These are phyloP conservation scores for Podospora fimiseda DNA, from an alignment of 495 filamentous ascomycete species.

Conservation along the genomic window DNA sequence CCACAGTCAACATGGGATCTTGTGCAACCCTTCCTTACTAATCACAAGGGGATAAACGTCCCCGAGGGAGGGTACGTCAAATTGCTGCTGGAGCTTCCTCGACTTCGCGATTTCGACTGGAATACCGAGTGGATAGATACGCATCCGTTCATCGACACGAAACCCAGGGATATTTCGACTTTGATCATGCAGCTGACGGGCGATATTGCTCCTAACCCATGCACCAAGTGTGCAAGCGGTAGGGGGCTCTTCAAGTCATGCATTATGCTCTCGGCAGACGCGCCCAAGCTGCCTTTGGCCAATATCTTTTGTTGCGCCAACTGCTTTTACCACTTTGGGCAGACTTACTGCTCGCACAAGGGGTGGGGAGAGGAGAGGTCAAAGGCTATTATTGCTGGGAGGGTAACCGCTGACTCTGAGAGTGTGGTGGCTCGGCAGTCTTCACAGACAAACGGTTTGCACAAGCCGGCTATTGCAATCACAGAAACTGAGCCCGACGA, in stretches of 20 bases:
- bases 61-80: slow-evolving; percentile 12
- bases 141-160: slow-evolving; percentile 17
- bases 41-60: slow-evolving; percentile 9
- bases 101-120: slow-evolving; percentile 19
- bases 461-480: too few species aligned
- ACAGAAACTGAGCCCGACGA: background rate
- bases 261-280: slow-evolving; percentile 21
- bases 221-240: slow-evolving; percentile 19
- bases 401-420: background rate
- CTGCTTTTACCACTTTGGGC: slow-evolving; percentile 28
- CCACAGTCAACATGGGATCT: slow-evolving; percentile 15
- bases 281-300: background rate
- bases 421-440: background rate
- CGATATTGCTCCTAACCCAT: slow-evolving; percentile 19
- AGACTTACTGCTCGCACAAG: slow-evolving; percentile 25
- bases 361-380: slow-evolving; percentile 17
- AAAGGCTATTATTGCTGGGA: background rate
- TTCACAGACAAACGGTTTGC: too few species aligned
- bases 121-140: slow-evolving; percentile 11
- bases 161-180: slow-evolving; percentile 24
- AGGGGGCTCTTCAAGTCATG: slow-evolving; percentile 28
- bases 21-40: slow-evolving; percentile 13
- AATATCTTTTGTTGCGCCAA: slow-evolving; percentile 25
- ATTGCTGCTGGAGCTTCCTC: slow-evolving; percentile 16
- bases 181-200: slow-evolving; percentile 29